A percentile compares a stretch with the other conserved stretches of the same genome.
Evolutionary conservation across 805 yeast genomes (phyloP).

Genomic region (Candida palmyrensis): DNA sequence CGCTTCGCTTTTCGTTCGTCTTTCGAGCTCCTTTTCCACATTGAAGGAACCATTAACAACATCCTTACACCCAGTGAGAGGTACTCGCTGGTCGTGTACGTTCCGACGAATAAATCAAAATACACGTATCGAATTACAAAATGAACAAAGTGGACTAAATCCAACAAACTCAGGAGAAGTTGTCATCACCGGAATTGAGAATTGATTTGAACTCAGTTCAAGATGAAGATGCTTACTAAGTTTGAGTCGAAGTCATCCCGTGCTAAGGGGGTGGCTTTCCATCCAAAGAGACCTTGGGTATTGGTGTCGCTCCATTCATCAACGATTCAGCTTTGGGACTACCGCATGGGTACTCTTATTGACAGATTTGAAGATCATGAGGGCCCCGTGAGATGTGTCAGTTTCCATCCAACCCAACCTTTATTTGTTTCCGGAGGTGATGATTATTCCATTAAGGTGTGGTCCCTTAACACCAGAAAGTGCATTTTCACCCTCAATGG

Average conservation of each 20-base stretch:
- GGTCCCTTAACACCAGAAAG: slow-evolving; percentile 90
- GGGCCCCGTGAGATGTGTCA: slow-evolving; percentile 95
- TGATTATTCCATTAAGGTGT: slow-evolving; percentile 89
- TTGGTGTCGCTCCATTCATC: slow-evolving; percentile 92
- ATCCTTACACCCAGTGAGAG: too few relatives aligned
- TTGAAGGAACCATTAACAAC: too few relatives aligned
- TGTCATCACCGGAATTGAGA: not conserved
- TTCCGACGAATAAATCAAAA: slow-evolving; percentile 3
- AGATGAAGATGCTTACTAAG: slow-evolving; percentile 74
- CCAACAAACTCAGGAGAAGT: not conserved
- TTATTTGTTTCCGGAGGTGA: slow-evolving; percentile 97
- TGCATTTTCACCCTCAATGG: slow-evolving; percentile 89
- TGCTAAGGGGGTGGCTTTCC: slow-evolving; percentile 97
- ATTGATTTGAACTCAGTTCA: slow-evolving; percentile 9
- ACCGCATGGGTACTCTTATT: slow-evolving; percentile 96
- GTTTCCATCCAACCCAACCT: slow-evolving; percentile 97
- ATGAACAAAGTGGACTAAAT: not conserved
- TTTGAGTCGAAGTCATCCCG: slow-evolving; percentile 97
- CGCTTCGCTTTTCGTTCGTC: too few relatives aligned
- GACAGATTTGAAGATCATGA: slow-evolving; percentile 97
- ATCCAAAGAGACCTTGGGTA: slow-evolving; percentile 95
- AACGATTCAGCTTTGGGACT: slow-evolving; percentile 99
- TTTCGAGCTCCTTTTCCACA: too few relatives aligned
- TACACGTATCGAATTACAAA: slow-evolving; percentile 3
- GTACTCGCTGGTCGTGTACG: slow-evolving; percentile 3